Base-by-base conservation (phyloP, 2,329 filamentous ascomycete species). In the Beauveria scarabaeidicola region DNA sequence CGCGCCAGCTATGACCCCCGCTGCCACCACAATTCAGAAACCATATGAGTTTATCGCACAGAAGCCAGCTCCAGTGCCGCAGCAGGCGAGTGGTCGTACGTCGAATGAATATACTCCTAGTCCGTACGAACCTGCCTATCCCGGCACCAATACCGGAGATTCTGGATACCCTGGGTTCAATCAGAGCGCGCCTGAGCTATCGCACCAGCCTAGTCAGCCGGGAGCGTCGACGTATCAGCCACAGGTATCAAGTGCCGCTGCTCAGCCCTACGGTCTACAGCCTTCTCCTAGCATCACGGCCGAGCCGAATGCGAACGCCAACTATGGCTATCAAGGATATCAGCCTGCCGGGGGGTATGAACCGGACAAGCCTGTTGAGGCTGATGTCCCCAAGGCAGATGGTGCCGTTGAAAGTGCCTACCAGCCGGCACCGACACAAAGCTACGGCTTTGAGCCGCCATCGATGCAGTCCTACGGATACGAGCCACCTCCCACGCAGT, bases 301-400 rank as follows among this genome's bases (percentile, higher is more conserved):
- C 64, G 3, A 72, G 63, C 64, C 69, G 69, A 54, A 69, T 67
- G 25, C 67, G 67, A 21, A 71, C 53, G 29, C 71, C 71, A 53
- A 25, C 25, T 29, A 56, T 46, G 52, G 52, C 21, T 59, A 67
- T 58, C 66, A 70, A 58, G 70, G 68, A 5, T 81, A 80, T 61
- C 77, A 81, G 55, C 73, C 78, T 15, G 69, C 74, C 11, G 25
- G 36, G 0, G 74, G 76, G 3, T 84, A 81, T 61, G 78, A 81
- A 62, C 75, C 82, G 15, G 76, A 77, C 59, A 66, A 59, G 61
- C 67, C 58, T 7, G 48, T 59, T 19, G 62, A 59, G 61, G 67
- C 55, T 3, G 53, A 59, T 19, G 61, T 64, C 11, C 58, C 63
- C 29, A 60, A 62, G 25, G 59, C 36, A 4, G 56, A 66, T 4